Base-by-base conservation (phyloP, 2,329 filamentous ascomycete species). In the Cladosporium oxysporum region DNA sequence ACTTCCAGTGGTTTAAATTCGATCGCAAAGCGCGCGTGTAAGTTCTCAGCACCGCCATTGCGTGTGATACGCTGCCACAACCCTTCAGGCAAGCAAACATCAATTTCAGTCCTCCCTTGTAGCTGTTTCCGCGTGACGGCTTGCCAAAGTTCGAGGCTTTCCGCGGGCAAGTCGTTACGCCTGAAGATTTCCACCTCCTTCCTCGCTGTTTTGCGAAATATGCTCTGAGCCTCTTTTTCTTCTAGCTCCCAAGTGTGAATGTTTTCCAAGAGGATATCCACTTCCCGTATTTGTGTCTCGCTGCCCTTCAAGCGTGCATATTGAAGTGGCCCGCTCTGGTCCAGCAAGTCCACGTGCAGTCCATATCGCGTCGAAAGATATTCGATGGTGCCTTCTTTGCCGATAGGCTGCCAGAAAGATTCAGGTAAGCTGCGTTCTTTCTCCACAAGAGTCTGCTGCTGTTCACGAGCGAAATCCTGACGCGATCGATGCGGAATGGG, bases 391-490 rank as follows among this genome's bases (percentile, higher is more conserved):
- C 52, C 52, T 11, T 31, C 31, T 5, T 21, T 55, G 18, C 52
- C 52, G 23, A 55, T 55, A 4, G 52, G 52, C 29, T 55, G 28
- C 28, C 28, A 29, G 26, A 55, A 55, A 31, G 52, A 29, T 31
- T 55, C 52, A 29, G 52, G 52, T 18, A 55, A 31, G 26, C 52
- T 55, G 52, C 28, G 21, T n/a, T 31, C 52, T 31, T 55, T 55
- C 29, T 55, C 52, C 18, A 33, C 28, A 16, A 29, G 6, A 31
- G 2, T 18, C 26, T 53, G 50, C 26, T 53, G 50, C 50, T 29
- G 26, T 29, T 53, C 14, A 12, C 41, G 41, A 23, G 41, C 28
- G 21, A 18, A 28, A 16, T 18, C 16, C 26, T 53, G 50, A 16
- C 28, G 50, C 14, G 31, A 8, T n/a, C 28, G 8, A 21, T 53